These are phyloP conservation scores for Ceratobasidium sp. DNA, from an alignment of 1,284 basidiomycete genomes.

Conservation along the genomic window DNA sequence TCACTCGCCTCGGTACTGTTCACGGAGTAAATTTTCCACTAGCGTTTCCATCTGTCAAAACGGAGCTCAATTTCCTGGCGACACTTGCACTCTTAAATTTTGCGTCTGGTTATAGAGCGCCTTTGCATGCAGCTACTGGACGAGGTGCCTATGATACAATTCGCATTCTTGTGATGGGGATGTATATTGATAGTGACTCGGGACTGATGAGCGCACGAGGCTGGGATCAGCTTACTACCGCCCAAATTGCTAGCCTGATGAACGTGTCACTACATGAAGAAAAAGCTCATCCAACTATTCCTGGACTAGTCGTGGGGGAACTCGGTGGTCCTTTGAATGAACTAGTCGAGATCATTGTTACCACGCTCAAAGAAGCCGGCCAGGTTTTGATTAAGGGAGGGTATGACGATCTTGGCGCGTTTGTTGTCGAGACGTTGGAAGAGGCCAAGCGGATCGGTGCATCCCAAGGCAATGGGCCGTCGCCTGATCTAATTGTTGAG, in stretches of 20 bases:
- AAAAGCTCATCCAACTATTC: constrained; percentile 75
- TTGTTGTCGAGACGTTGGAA: constrained; percentile 76
- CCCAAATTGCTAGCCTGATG: constrained; percentile 80
- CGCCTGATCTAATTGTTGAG: constrained; percentile 74
- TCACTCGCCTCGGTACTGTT: constrained; percentile 69
- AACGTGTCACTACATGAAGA: constrained; percentile 78
- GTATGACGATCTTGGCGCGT: constrained; percentile 78
- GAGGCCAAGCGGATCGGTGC: constrained; percentile 65
- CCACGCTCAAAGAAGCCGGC: constrained; percentile 81
- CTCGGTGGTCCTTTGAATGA: constrained; percentile 81
- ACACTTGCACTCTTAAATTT: constrained; percentile 84
- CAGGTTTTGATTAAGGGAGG: constrained; percentile 70
- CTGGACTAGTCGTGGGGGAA: constrained; percentile 80
- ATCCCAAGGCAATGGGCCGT: constrained; percentile 58
- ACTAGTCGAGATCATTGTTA: constrained; percentile 75
- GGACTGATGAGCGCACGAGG: constrained; percentile 74
- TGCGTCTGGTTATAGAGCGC: constrained; percentile 80
- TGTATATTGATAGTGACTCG: constrained; percentile 75
- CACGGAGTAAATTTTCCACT: constrained; percentile 83
- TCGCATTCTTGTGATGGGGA: constrained; percentile 75
- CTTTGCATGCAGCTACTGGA: constrained; percentile 76
- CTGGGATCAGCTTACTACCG: constrained; percentile 67
- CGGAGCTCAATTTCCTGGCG: constrained; percentile 81
- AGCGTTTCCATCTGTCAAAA: constrained; percentile 75
- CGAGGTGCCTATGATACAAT: constrained; percentile 87